Base-by-base conservation (phyloP, 169 alveolate genomes). In the Plasmodium malariae region DNA sequence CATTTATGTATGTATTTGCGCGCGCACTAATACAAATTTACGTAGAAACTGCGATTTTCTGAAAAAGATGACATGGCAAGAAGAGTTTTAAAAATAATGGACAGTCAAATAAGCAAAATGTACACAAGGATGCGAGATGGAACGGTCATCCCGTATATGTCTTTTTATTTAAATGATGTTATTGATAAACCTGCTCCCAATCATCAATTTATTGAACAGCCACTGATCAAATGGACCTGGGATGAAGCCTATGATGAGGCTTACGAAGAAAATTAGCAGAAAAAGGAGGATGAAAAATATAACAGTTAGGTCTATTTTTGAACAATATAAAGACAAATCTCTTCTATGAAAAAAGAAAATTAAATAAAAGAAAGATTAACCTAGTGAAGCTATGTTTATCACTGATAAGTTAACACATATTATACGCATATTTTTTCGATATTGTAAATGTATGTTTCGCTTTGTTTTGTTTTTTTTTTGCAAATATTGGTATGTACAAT, bases 171-270 rank as follows among this genome's bases (percentile, higher is more conserved):
- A 37, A 93, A 93, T 78, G 96, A 95, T 68, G 94, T 96, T 45
- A 93, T 95, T 7, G 98, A 96, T 74, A 93, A 95, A 40, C 98
- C 98, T 12, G 94, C 97, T 34, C 97, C 97, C 19, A 94, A 92
- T 85, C 96, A 93, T 86, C 94, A 92, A 54, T 94, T 94, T 93
- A 93, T 93, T 91, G 97, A 93, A 83, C 94, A 95, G 78, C 98
- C 98, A n/a, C 94, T 97, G 74, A 91, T 97, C 74, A 97, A 97
- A 91, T 97, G 98, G 97, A 97, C 98, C 21, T 97, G 98, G 98
- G 98, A 97, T 73, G 98, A 97, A 94, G 93, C 97, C 17, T 97
- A 97, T 92, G 97, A 96, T 71, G 98, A 97, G 93, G 98, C 98
- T 6, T 96, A 93, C 74, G 98, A 95, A 36, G 96, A 95, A 36